Conservation (phyloP, 148 eudicot genomes). For the Selenicereus undatus region DNA sequence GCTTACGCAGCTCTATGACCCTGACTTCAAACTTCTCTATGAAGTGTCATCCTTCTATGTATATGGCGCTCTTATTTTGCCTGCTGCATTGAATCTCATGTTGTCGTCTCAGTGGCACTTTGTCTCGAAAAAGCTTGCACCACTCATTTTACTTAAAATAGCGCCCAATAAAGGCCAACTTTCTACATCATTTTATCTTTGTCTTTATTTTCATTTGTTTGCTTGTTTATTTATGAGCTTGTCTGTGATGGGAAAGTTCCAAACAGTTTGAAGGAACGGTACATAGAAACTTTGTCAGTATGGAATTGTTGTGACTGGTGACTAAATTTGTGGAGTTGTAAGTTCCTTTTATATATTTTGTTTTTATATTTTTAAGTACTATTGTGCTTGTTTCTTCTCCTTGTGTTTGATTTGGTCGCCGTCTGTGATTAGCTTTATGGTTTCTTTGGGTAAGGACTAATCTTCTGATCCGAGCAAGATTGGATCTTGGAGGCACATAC, state of each 20-base stretch:
- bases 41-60: not conserved
- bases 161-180: not conserved
- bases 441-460: not conserved
- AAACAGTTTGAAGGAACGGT: not conserved
- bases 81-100: not conserved
- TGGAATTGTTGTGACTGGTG: not conserved
- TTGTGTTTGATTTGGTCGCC: not conserved
- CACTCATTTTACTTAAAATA: not conserved
- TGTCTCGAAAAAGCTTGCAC: not conserved
- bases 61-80: not conserved
- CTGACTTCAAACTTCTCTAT: not conserved
- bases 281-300: not conserved
- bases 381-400: not conserved
- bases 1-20: not conserved
- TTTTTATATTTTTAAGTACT: not conserved
- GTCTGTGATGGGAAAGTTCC: not conserved
- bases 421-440: not conserved
- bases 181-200: not conserved
- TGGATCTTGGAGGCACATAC: no score
- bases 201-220: conserved; percentile 1
- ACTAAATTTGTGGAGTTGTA: not conserved
- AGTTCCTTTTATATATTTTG: not conserved
- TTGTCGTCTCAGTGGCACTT: not conserved
- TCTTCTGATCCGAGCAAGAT: no score
- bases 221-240: not conserved